Base-by-base conservation (phyloP, 768 basidiomycete genomes). In the Lentinus brumalis region DNA sequence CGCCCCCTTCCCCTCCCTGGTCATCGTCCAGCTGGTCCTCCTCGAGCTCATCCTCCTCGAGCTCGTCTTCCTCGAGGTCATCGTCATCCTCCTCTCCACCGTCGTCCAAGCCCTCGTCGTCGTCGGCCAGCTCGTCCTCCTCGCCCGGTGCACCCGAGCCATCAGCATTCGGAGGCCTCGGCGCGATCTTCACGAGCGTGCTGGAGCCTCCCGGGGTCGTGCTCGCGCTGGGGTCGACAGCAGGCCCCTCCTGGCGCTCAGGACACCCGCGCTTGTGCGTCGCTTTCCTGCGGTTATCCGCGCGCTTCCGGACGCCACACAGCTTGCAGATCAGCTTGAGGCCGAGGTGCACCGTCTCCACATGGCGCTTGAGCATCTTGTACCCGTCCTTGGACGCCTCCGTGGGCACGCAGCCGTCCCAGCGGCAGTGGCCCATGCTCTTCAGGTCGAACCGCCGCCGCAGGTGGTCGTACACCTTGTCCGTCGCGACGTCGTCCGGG, bases 291-390 rank as follows among this genome's bases (percentile, higher is more conserved):
- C 60, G 42, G n/a, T 41, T 51, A 41, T 61, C 60, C 47, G 39
- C 39, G 10, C 54, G 47, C 41, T 26, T 44, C 14, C 21, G 14
- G 11, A 32, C 40, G n/a, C 47, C 35, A 44, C 56, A 62, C 21
- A 26, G 35, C 39, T 30, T 11, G 14, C 55, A 61, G 7, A 35
- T 32, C 11, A 41, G 26, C 26, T 31, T 35, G 16, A 52, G 38
- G 2, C 39, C 30, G 18, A 62, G 46, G 52, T 62, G 61, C 26
- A 38, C 35, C 26, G 56, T 53, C 56, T 57, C 61, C 8, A 62
- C 45, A 26, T 62, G 61, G 26, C 52, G 44, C 45, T 40, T 56
- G 18, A 61, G 50, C 49, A 55, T 55, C 53, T 55, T 55, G 53
- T 55, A 55, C 26, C 38, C 41, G 9, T 16, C 31, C 15, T 51